Conservation (phyloP, 495 filamentous ascomycete genomes). For the Aspergillus nidulans region DNA sequence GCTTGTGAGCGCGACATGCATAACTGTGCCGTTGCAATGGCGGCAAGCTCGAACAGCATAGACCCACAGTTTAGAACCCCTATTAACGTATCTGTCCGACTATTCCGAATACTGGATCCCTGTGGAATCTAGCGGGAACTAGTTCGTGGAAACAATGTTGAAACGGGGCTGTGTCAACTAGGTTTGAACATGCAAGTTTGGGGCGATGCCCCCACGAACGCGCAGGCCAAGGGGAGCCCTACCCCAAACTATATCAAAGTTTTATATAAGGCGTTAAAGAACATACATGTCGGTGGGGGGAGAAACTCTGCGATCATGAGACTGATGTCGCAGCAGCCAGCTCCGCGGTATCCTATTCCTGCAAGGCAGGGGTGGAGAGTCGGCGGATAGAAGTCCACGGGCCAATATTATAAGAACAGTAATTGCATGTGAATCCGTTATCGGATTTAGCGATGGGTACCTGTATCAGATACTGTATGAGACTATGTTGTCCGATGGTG, state of each 20-base stretch:
- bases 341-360: conserved; percentile 54
- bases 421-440: conserved; percentile 61
- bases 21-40: conserved; percentile 71
- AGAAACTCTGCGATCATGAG: conserved; percentile 68
- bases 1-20: conserved; percentile 53
- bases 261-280: conserved; percentile 54
- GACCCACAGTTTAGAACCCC: conserved; percentile 45
- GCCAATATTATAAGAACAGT: conserved; percentile 53
- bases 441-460: conserved; percentile 57
- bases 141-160: conserved; percentile 48
- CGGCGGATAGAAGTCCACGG: conserved; percentile 32
- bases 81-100: conserved; percentile 59
- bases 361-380: too few relatives aligned
- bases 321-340: conserved; percentile 55
- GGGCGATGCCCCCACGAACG: conserved; percentile 53
- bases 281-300: conserved; percentile 59
- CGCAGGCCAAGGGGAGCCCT: conserved; percentile 52
- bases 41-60: conserved; percentile 64
- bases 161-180: conserved; percentile 69
- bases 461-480: conserved; percentile 58
- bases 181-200: conserved; percentile 81
- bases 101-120: conserved; percentile 64
- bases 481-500: conserved; percentile 48
- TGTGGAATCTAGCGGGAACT: conserved; percentile 39
- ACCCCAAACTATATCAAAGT: conserved; percentile 61